These are phyloP conservation scores for Zygosaccharomyces bailii DNA, from an alignment of 805 yeast genomes.

Conservation along the genomic window DNA sequence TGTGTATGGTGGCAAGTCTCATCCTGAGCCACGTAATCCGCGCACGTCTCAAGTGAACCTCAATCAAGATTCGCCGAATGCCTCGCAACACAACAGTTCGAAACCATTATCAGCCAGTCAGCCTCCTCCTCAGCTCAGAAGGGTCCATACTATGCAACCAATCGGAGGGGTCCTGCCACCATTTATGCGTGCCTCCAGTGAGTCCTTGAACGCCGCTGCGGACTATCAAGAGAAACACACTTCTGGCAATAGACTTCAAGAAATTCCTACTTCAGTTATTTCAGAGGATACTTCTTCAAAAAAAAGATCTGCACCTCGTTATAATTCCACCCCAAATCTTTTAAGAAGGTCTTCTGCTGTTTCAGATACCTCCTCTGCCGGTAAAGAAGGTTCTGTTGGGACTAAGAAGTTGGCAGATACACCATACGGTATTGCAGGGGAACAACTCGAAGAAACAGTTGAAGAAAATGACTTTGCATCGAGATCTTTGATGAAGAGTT, in stretches of 20 bases:
- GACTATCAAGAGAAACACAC: neutral
- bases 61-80: slow-evolving; percentile 21
- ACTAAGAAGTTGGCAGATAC: neutral
- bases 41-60: slow-evolving; percentile 14
- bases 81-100: slow-evolving; percentile 3
- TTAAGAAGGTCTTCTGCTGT: slow-evolving; percentile 19
- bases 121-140: slow-evolving; percentile 10
- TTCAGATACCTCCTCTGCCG: slow-evolving; percentile 9
- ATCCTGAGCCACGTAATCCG: slow-evolving; percentile 9
- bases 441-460: neutral
- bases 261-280: neutral
- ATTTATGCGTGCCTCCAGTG: slow-evolving; percentile 1
- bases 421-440: slow-evolving; percentile 1
- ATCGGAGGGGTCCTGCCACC: neutral
- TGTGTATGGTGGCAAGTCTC: neutral
- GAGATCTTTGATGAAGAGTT: neutral
- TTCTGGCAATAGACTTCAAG: neutral
- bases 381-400: neutral
- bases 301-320: slow-evolving; percentile 7
- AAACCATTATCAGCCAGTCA: slow-evolving; percentile 2
- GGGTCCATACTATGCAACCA: slow-evolving; percentile 16
- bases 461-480: slow-evolving; percentile 7
- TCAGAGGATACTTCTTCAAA: neutral
- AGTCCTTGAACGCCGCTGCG: neutral
- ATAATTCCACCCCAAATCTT: slow-evolving; percentile 14